A percentile compares a stretch with the other conserved stretches of the same genome.
These are phyloP conservation scores for Acacia pycnantha DNA, from an alignment of 331 rosid genomes.

Conservation along the genomic window DNA sequence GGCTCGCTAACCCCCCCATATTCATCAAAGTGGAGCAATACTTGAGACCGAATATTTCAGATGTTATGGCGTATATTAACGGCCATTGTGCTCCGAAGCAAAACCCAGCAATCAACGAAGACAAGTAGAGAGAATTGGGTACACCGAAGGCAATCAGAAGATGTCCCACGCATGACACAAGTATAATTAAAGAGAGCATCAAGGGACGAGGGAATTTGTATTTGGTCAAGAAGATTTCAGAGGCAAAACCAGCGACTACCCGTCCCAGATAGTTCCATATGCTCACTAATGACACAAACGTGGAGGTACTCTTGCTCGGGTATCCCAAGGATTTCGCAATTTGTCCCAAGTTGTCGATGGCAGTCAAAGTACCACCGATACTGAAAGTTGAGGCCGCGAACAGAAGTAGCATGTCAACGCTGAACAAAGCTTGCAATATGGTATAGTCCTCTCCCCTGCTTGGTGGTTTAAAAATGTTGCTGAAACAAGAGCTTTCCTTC, in stretches of 20 bases:
- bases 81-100: slow-evolving; percentile 80
- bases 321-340: slow-evolving; percentile 62
- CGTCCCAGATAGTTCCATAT: slow-evolving; percentile 91
- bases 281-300: slow-evolving; percentile 76
- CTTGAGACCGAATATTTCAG: slow-evolving; percentile 77
- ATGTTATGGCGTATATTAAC: slow-evolving; percentile 62
- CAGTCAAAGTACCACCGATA: slow-evolving; percentile 64
- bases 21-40: slow-evolving; percentile 62
- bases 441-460: slow-evolving; percentile 84
- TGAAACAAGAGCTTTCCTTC: slow-evolving; percentile 39
- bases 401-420: slow-evolving; percentile 73
- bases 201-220: slow-evolving; percentile 71
- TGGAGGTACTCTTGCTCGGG: slow-evolving; percentile 51
- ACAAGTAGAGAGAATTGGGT: slow-evolving; percentile 64
- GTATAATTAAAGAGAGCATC: slow-evolving; percentile 55
- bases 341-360: slow-evolving; percentile 81
- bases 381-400: slow-evolving; percentile 52
- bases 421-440: slow-evolving; percentile 73
- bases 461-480: slow-evolving; percentile 50
- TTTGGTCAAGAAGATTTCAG: slow-evolving; percentile 62
- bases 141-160: slow-evolving; percentile 60
- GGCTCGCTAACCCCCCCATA: slow-evolving; percentile 61
- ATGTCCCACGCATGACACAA: slow-evolving; percentile 65
- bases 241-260: slow-evolving; percentile 54
- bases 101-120: slow-evolving; percentile 74